Evolutionary conservation across 257 asterid species (phyloP).

Genomic region (Linaria vulgaris): DNA sequence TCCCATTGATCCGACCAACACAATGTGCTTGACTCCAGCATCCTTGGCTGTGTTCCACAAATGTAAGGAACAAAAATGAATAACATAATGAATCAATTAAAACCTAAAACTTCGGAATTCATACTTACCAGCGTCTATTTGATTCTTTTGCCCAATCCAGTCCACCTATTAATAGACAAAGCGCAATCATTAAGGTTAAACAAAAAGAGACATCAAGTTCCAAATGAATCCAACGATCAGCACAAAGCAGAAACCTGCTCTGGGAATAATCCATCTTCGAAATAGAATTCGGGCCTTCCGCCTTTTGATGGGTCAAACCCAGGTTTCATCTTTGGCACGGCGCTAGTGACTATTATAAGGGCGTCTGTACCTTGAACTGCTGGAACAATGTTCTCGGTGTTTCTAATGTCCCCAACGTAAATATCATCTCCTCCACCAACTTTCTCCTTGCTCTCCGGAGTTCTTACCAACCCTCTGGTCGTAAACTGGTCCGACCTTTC

Average conservation of each 20-base stretch:
- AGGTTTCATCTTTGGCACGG: conserved; percentile 94
- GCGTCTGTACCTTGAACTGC: conserved; percentile 72
- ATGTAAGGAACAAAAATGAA: conserved; percentile 1
- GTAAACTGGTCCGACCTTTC: conserved; percentile 59
- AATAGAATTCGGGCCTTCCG: conserved; percentile 84
- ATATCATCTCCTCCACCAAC: conserved; percentile 81
- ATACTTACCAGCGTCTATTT: conserved; percentile 77
- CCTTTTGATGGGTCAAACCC: conserved; percentile 83
- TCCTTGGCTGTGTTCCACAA: conserved; percentile 75
- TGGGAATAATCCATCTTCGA: conserved; percentile 82
- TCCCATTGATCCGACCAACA: conserved; percentile 96
- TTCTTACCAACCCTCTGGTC: conserved; percentile 77
- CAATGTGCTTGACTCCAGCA: conserved; percentile 91
- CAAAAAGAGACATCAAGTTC: neutral
- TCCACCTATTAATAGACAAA: conserved; percentile 57
- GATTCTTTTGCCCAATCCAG: conserved; percentile 96
- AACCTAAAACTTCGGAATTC: neutral
- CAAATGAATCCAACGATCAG: neutral
- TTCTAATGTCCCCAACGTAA: conserved; percentile 72
- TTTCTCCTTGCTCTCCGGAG: conserved; percentile 82
- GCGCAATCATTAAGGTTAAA: conserved; percentile 13
- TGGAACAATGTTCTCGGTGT: conserved; percentile 54
- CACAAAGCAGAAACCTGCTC: conserved; percentile 56
- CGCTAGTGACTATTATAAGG: conserved; percentile 86
- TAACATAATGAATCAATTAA: neutral